These are phyloP conservation scores for Emericellopsis terricola DNA, from an alignment of 495 filamentous ascomycete genomes.

Conservation along the genomic window DNA sequence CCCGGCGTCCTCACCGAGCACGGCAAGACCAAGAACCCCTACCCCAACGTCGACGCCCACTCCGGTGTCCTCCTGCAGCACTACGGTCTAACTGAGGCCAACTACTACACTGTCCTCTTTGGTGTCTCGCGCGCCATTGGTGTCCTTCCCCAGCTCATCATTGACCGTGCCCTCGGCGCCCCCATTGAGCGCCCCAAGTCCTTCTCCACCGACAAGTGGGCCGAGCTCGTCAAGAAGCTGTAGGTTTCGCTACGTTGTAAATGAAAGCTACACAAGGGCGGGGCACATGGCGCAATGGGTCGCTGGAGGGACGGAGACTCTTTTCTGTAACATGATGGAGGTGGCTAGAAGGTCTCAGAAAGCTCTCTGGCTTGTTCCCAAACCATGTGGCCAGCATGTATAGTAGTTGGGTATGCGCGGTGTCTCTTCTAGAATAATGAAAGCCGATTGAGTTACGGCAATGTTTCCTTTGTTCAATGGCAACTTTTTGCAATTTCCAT, in stretches of 20 bases:
- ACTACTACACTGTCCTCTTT: slow-evolving; percentile 99
- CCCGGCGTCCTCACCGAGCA: slow-evolving; percentile 95
- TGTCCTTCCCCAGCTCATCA: slow-evolving; percentile 97
- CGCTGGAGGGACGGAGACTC: background rate
- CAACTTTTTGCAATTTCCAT: too few relatives aligned
- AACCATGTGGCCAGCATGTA: too few relatives aligned
- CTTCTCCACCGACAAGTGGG: slow-evolving; percentile 91
- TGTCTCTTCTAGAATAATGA: too few relatives aligned
- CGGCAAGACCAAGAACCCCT: slow-evolving; percentile 91
- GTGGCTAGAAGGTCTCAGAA: too few relatives aligned
- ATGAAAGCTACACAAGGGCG: too few relatives aligned
- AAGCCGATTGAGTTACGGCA: too few relatives aligned
- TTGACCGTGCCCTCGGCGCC: slow-evolving; percentile 88
- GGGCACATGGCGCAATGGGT: background rate
- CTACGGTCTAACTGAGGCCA: slow-evolving; percentile 95
- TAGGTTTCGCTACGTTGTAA: too few relatives aligned
- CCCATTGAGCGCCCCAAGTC: slow-evolving; percentile 84
- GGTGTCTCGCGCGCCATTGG: slow-evolving; percentile 95
- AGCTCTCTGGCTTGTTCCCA: too few relatives aligned
- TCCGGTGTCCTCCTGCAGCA: slow-evolving; percentile 97
- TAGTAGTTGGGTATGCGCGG: too few relatives aligned
- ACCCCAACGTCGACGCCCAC: slow-evolving; percentile 40
- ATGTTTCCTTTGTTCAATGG: too few relatives aligned
- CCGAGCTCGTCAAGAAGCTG: slow-evolving; percentile 75
- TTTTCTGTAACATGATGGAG: background rate